A percentile compares a stretch with the other conserved stretches of the same genome.
Evolutionary conservation across 345 rosid genomes (phyloP).

Genomic region (Draba incana): DNA sequence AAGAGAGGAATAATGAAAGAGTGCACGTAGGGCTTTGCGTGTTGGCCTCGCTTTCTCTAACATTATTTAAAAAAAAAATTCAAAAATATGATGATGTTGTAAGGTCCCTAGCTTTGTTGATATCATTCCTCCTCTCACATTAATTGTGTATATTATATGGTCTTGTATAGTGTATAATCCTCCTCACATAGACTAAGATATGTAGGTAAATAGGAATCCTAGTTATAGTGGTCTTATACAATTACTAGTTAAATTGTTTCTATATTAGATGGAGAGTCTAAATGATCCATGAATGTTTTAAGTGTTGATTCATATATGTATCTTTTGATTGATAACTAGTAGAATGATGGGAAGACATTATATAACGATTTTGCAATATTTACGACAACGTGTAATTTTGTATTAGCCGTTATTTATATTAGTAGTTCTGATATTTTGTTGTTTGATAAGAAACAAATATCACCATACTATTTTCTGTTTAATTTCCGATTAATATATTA

Average conservation of each 20-base stretch:
- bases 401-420: background rate
- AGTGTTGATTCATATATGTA: background rate
- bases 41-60: slow-evolving; percentile 49
- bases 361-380: background rate
- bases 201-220: background rate
- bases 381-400: background rate
- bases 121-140: slow-evolving; percentile 48
- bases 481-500: no score
- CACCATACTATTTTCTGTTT: no score
- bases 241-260: background rate
- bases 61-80: background rate
- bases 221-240: background rate
- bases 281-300: background rate
- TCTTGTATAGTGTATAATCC: slow-evolving; percentile 19
- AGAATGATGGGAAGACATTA: background rate
- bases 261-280: background rate
- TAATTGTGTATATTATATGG: slow-evolving; percentile 8
- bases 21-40: slow-evolving; percentile 69
- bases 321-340: background rate
- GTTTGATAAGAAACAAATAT: no score
- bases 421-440: no score
- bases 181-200: background rate
- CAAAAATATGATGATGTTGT: slow-evolving; percentile 31
- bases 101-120: slow-evolving; percentile 43
- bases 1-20: slow-evolving; percentile 48